phyloP scores from a whole-genome alignment of 768 basidiomycete species.

The Hydnum rufescens region DNA sequence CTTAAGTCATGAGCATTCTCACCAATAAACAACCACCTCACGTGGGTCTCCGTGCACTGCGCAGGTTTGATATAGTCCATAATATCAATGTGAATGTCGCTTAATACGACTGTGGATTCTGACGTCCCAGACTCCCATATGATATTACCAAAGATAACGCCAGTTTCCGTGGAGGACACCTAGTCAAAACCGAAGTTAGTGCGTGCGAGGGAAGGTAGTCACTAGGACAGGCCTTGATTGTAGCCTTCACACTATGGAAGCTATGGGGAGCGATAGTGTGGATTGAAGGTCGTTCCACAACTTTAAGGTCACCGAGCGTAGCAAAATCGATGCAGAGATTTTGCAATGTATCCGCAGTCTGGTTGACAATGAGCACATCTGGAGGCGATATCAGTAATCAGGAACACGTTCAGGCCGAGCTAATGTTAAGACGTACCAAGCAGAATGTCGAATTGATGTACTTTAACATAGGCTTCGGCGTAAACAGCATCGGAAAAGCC shows the following conservation, averaged over 20 bases:
- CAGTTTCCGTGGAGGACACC: conserved; percentile 93
- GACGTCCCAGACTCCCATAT: conserved; percentile 74
- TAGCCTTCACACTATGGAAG: conserved; percentile 97
- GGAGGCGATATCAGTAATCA: not conserved
- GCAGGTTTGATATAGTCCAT: conserved; percentile 98
- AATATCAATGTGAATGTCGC: conserved; percentile 95
- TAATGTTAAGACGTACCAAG: conserved; percentile 41
- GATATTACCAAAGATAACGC: conserved; percentile 95
- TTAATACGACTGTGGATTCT: conserved; percentile 83
- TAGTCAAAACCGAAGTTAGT: conserved; percentile 7
- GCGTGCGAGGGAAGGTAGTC: not conserved
- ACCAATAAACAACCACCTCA: conserved; percentile 17
- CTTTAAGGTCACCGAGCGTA: conserved; percentile 88
- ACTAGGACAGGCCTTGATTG: conserved; percentile 50
- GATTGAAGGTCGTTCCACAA: conserved; percentile 86
- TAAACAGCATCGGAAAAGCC: conserved; percentile 98
- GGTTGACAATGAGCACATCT: conserved; percentile 96
- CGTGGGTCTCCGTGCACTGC: conserved; percentile 87
- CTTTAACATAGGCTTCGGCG: conserved; percentile 92
- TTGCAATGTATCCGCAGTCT: conserved; percentile 82
- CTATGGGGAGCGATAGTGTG: conserved; percentile 90
- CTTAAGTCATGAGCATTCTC: not conserved
- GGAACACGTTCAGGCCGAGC: not conserved
- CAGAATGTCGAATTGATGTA: conserved; percentile 92
- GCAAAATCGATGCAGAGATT: conserved; percentile 96